Conservation (phyloP, 1,284 basidiomycete genomes). For the Sporisorium exsertum region DNA sequence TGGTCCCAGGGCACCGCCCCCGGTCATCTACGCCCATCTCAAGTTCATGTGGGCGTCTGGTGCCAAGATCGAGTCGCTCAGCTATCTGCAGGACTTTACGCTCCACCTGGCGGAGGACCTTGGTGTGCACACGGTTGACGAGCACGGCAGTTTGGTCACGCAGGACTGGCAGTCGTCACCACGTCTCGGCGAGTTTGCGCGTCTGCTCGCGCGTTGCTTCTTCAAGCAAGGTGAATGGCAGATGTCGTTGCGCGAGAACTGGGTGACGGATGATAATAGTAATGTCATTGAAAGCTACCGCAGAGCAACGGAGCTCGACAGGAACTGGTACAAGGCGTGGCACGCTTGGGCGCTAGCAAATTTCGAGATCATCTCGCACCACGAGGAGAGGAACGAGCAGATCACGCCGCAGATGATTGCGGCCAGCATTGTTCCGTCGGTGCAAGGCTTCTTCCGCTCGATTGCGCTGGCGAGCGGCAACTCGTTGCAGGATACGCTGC, state of each 20-base stretch:
- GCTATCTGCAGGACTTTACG: slow-evolving; percentile 87
- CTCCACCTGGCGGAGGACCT: slow-evolving; percentile 79
- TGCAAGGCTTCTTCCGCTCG: slow-evolving; percentile 94
- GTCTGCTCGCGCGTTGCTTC: slow-evolving; percentile 93
- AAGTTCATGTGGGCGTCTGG: slow-evolving; percentile 97
- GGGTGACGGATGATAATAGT: slow-evolving; percentile 72
- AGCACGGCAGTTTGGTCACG: slow-evolving; percentile 54
- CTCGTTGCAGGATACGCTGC: slow-evolving; percentile 92
- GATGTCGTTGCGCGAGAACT: slow-evolving; percentile 79
- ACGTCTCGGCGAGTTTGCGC: slow-evolving; percentile 79
- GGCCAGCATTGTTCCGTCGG: slow-evolving; percentile 90
- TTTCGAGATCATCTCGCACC: slow-evolving; percentile 83
- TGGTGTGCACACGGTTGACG: slow-evolving; percentile 71
- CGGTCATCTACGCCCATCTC: slow-evolving; percentile 95
- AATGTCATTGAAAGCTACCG: slow-evolving; percentile 78
- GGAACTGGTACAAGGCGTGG: slow-evolving; percentile 98
- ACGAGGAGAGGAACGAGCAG: slow-evolving; percentile 74
- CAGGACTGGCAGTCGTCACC: slow-evolving; percentile 64
- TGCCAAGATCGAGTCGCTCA: slow-evolving; percentile 81
- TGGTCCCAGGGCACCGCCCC: slow-evolving; percentile 77
- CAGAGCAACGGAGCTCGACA: slow-evolving; percentile 90
- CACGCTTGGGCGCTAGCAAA: slow-evolving; percentile 98
- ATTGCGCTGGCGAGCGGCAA: slow-evolving; percentile 88
- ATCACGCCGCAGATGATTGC: slow-evolving; percentile 80
- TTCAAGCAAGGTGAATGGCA: slow-evolving; percentile 99